Evolutionary conservation across 305 asterid genomes (phyloP), one percentile per base, ranked within the genome.

Genomic region (Euphrasia arctica): DNA sequence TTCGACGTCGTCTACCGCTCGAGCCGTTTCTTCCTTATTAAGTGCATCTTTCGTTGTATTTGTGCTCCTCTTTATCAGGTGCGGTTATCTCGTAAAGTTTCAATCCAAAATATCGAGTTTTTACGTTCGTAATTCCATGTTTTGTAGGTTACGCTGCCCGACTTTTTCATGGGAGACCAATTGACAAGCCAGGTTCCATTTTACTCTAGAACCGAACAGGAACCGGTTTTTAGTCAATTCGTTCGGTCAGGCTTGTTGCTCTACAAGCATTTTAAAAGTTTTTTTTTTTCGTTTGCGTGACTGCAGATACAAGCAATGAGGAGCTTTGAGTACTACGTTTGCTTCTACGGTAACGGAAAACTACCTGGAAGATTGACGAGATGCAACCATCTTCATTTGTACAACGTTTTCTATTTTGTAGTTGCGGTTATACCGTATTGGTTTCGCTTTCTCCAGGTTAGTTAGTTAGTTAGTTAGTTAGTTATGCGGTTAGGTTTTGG

Each of bases 381-480:
- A 45, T 87, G 97, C 80, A 63, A 68, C 63, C 63, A 52, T 61
- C 78, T 73, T 51, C 73, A 83, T 62, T 74, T 77, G 61, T 90
- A 90, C 67, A 83, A 77, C 54, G 74, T 75, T 54, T 87, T 90
- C 75, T 82, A 85, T 68, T 85, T 87, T 65, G 63, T 90, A 29
- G 70, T 85, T 57, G 95, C 88, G 48, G 83, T 85, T 71, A 42
- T 87, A 74, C 97, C 97, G 47, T 87, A 80, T 68, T 90, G 97
- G 97, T 74, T 87, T 55, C 95, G 94, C 56, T 83, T 83, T 80
- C 85, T 87, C 61, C 97, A 90, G 97, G 97, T 90, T 72, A 51
- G 9, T 48, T 11, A 31, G 3, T 4, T 2, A 4, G 34, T 31
- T 31, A 31, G 34, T 31, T 18, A 18, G n/a, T n/a, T n/a, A n/a